phyloP scores from a whole-genome alignment of 305 asterid genomes.

The Caryopteris hybrid region DNA sequence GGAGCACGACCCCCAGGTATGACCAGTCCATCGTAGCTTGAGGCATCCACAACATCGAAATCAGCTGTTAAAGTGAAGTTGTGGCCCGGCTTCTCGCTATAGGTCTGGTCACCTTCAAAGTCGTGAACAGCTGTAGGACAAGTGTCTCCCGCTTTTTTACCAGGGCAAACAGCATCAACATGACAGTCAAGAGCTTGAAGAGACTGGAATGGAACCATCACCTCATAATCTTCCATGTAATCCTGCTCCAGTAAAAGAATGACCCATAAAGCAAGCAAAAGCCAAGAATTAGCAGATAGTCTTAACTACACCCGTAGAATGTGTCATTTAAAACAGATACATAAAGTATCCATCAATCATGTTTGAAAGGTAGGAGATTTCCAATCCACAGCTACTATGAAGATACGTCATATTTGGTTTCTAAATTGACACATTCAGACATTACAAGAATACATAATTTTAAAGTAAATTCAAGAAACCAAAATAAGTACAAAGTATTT shows the following conservation, averaged over 20 bases:
- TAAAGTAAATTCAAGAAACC: too few species aligned
- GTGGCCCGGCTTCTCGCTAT: constrained; percentile 95
- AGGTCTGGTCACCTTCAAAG: constrained; percentile 97
- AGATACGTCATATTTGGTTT: not conserved
- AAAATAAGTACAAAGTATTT: too few species aligned
- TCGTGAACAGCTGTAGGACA: constrained; percentile 91
- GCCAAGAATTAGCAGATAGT: not conserved
- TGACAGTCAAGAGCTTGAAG: constrained; percentile 85
- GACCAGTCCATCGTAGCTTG: constrained; percentile 81
- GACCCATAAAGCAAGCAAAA: not conserved
- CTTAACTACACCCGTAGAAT: not conserved
- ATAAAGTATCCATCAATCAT: not conserved
- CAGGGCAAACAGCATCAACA: constrained; percentile 91
- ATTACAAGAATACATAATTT: too few species aligned
- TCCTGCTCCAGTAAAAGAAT: constrained; percentile 43
- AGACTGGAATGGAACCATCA: constrained; percentile 86
- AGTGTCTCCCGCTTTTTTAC: constrained; percentile 56
- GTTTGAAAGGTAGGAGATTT: not conserved
- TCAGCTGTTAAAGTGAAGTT: constrained; percentile 65
- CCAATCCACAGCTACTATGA: not conserved
- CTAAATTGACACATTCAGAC: not conserved
- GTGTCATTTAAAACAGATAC: not conserved
- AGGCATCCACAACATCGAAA: constrained; percentile 52
- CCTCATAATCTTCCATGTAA: constrained; percentile 97
- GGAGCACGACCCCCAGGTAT: constrained; percentile 98